Conservation (phyloP, 768 basidiomycete genomes). For the Daedaleopsis sinensis region DNA sequence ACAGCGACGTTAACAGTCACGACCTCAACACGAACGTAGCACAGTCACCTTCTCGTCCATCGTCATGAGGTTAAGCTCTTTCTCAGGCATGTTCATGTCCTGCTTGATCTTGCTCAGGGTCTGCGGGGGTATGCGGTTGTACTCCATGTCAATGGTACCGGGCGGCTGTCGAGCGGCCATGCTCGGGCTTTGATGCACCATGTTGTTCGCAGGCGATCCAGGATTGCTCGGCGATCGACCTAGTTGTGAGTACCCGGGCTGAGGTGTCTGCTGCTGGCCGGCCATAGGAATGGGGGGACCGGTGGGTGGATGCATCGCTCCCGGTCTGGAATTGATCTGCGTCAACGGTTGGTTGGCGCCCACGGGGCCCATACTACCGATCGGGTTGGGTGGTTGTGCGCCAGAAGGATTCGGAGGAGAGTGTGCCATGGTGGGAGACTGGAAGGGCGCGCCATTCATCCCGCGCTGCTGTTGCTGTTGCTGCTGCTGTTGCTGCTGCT, state of each 20-base stretch:
- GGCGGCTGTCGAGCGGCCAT: conserved; percentile 51
- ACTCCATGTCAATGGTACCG: conserved; percentile 35
- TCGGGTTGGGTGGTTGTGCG: conserved; percentile 34
- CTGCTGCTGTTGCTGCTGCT: too few relatives aligned
- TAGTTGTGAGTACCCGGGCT: conserved; percentile 45
- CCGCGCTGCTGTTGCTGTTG: conserved; percentile 43
- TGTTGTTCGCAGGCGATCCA: conserved; percentile 50
- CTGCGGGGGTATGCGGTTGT: conserved; percentile 41
- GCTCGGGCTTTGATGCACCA: conserved; percentile 61
- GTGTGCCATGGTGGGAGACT: conserved; percentile 65
- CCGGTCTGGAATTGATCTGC: conserved; percentile 35
- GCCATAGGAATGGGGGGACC: conserved; percentile 41
- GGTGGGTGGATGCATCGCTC: conserved; percentile 53
- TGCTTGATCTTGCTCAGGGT: conserved; percentile 40
- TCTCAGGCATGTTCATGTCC: conserved; percentile 49
- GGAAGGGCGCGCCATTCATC: conserved; percentile 56
- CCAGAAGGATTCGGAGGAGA: conserved; percentile 53
- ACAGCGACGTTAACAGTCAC: not conserved
- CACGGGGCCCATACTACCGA: conserved; percentile 50
- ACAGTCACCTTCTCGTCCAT: conserved; percentile 61
- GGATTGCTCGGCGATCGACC: conserved; percentile 64
- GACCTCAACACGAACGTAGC: conserved; percentile 1
- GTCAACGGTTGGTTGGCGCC: conserved; percentile 56
- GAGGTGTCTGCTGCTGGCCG: conserved; percentile 42
- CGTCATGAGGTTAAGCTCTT: conserved; percentile 46